A percentile compares a stretch with the other conserved stretches of the same genome.
phyloP scores from a whole-genome alignment of 495 filamentous ascomycete genomes.

The Aspergillus conjunctus region DNA sequence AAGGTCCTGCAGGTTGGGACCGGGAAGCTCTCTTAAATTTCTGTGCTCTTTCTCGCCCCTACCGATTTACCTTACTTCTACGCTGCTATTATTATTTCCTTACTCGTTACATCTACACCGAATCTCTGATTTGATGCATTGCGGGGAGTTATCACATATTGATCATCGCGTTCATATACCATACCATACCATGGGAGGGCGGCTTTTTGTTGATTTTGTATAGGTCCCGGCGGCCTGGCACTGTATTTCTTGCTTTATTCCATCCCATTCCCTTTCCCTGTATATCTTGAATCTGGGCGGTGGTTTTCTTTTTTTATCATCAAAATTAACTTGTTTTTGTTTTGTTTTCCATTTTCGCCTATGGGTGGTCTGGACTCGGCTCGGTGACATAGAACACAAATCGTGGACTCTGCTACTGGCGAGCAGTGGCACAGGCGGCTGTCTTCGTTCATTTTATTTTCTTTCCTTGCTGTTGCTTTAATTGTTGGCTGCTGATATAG shows the following conservation, averaged over 20 bases:
- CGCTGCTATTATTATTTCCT: conserved; percentile 13
- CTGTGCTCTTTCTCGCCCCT: conserved; percentile 12
- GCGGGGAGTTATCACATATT: conserved; percentile 35
- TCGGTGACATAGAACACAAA: conserved; percentile 31
- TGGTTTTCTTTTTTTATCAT: neutral
- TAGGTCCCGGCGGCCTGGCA: conserved; percentile 16
- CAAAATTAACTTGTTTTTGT: neutral
- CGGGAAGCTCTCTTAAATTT: conserved; percentile 11
- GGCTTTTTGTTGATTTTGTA: conserved; percentile 28
- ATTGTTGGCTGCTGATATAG: conserved; percentile 15
- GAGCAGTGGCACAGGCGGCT: conserved; percentile 35
- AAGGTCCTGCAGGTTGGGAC: conserved; percentile 33
- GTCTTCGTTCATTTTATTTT: neutral
- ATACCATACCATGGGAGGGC: conserved; percentile 26
- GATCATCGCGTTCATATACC: conserved; percentile 18
- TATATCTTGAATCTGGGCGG: conserved; percentile 2
- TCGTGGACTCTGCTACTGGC: conserved; percentile 40
- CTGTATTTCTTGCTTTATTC: conserved; percentile 15
- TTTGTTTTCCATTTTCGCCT: no score
- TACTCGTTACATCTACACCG: conserved; percentile 19
- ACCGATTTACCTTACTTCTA: conserved; percentile 4
- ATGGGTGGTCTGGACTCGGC: neutral
- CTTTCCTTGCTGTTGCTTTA: conserved; percentile 17
- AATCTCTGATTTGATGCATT: conserved; percentile 38
- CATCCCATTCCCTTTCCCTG: conserved; percentile 9